Base-by-base conservation (phyloP, 1,284 basidiomycete species). In the Gymnopus androsaceus region DNA sequence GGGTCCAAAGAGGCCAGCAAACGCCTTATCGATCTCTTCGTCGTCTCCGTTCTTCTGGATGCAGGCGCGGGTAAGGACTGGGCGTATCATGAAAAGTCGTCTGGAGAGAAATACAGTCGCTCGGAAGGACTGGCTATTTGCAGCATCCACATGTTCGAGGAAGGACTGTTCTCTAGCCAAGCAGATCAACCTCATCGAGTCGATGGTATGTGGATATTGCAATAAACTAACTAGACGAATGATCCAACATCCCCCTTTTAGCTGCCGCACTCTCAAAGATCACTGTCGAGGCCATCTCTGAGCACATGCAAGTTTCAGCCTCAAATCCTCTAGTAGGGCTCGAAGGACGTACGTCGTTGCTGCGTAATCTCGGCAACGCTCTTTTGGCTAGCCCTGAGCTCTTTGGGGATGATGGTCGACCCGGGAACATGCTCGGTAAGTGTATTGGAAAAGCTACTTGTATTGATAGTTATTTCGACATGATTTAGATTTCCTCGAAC, bases 81-180 rank as follows among this genome's bases (percentile, higher is more conserved):
- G 95, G 73, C 72, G 14, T 98, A 91, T 70, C 78, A 74, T 11
- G 94, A 96, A 62, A 71, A 75, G 9, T 69, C 66, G 0, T 82
- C 82, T 0, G 84, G 82, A 0, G 72, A 80, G 65, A 75, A 73
- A 8, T 95, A 92, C 66, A 75, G 78, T 17, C 76, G 95, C 46
- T 93, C 90, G 1, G 95, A 98, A 68, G 95, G 95, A 0, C 76
- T 98, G n/a, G 95, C 90, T 0, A 88, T 98, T 4, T 95, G 94
- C 0, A 94, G 90, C 64, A 75, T 94, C 47, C 85, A 93, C 67
- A 97, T 98, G 93, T 98, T 97, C 64, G 71, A 81, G 49, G 70
- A 76, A 4, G 95, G 95, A 1, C 72, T 93, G 50, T 98, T 97
- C 72, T 92, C 90, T 7, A 79, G 85, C n/a, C 77, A 82, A 60